These are phyloP conservation scores for Cyphellophora attinorum DNA, from an alignment of 2,329 filamentous ascomycete species.

Conservation along the genomic window DNA sequence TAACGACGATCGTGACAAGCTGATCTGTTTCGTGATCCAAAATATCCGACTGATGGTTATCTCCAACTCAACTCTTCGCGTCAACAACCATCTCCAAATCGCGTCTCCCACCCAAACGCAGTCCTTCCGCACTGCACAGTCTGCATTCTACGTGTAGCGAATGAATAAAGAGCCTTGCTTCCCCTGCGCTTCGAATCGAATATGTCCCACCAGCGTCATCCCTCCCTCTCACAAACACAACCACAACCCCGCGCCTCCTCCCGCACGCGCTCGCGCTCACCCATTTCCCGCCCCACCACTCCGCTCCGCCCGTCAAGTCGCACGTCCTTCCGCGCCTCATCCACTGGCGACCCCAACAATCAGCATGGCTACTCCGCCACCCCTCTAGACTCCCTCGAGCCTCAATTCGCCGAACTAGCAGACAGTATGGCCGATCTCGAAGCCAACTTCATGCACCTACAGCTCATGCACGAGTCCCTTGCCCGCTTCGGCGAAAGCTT, in stretches of 20 bases:
- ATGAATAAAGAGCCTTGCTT: no score
- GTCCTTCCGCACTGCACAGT: no score
- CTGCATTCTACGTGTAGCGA: no score
- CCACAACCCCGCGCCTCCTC: slow-evolving; percentile 9
- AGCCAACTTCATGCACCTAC: slow-evolving; percentile 94
- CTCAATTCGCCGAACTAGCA: slow-evolving; percentile 83
- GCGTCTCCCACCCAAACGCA: no score
- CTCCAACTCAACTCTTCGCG: no score
- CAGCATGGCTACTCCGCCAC: slow-evolving; percentile 70
- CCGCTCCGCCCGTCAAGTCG: slow-evolving; percentile 84
- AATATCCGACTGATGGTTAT: no score
- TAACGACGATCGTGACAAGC: no score
- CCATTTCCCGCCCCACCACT: slow-evolving; percentile 70
- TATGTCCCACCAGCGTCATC: no score
- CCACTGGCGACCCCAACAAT: slow-evolving; percentile 75
- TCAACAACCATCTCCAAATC: no score
- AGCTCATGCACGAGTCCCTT: slow-evolving; percentile 91
- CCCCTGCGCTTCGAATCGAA: no score
- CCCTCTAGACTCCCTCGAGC: slow-evolving; percentile 68
- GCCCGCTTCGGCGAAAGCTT: slow-evolving; percentile 93
- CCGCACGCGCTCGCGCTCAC: slow-evolving; percentile 50
- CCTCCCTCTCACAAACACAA: no score
- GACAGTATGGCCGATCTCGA: slow-evolving; percentile 94
- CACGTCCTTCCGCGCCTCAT: slow-evolving; percentile 72
- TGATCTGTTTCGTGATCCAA: no score